Percentiles rank a stretch among this genome's conserved stretches.
Evolutionary conservation across 2,329 filamentous ascomycete species (phyloP).

Genomic region (Incumbomyces delicatus): DNA sequence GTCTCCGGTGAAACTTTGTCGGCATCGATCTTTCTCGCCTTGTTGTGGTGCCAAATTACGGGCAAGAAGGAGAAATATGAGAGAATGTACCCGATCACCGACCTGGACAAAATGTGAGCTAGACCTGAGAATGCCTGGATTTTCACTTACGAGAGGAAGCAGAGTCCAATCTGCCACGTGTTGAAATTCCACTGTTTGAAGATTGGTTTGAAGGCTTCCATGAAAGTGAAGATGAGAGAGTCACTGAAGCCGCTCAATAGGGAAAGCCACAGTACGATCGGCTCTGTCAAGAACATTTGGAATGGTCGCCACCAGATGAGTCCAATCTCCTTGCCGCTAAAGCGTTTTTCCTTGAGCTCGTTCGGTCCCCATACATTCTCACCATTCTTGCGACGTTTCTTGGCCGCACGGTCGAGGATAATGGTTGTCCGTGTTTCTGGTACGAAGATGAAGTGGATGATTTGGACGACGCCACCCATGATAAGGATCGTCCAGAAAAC

Average conservation of each 20-base stretch:
- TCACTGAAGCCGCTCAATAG: conserved; percentile 55
- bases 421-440: conserved; percentile 51
- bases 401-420: conserved; percentile 48
- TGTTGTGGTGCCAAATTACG: conserved; percentile 38
- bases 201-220: conserved; percentile 52
- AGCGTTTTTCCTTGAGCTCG: conserved; percentile 46
- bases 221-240: conserved; percentile 57
- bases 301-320: conserved; percentile 52
- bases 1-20: conserved; percentile 52
- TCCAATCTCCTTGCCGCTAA: conserved; percentile 49
- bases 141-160: conserved; percentile 42
- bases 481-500: conserved; percentile 55
- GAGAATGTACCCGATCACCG: conserved; percentile 48
- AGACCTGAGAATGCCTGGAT: neutral
- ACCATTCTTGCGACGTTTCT: conserved; percentile 43
- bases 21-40: conserved; percentile 30
- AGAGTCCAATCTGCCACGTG: conserved; percentile 38
- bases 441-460: conserved; percentile 41
- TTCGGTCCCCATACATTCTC: conserved; percentile 55
- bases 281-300: conserved; percentile 55
- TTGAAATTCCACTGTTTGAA: conserved; percentile 52
- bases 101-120: conserved; percentile 20
- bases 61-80: conserved; percentile 48
- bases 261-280: conserved; percentile 53
- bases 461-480: conserved; percentile 44